Evolutionary conservation across 108 stramenopile genomes (phyloP).

Genomic region (Asterionellopsis glacialis): DNA sequence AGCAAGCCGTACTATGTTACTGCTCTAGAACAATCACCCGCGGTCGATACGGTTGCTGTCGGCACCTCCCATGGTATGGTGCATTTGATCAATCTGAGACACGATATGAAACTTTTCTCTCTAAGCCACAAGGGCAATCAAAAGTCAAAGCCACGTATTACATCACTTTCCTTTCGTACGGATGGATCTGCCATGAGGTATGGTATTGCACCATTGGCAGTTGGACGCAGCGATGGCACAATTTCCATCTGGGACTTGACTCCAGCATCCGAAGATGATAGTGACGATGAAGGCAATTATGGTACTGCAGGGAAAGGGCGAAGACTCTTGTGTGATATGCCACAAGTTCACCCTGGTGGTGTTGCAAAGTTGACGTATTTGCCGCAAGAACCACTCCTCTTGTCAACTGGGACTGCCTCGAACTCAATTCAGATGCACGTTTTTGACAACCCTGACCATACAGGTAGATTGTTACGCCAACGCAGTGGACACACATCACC

Average conservation of each 20-base stretch:
- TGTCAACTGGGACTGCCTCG: slow-evolving; percentile 64
- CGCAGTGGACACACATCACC: slow-evolving; percentile 77
- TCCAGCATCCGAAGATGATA: slow-evolving; percentile 45
- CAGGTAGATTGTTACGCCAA: slow-evolving; percentile 61
- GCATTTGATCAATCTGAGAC: slow-evolving; percentile 71
- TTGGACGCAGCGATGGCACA: slow-evolving; percentile 69
- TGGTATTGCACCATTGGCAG: slow-evolving; percentile 76
- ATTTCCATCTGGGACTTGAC: slow-evolving; percentile 83
- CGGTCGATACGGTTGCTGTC: slow-evolving; percentile 82
- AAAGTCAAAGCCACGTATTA: slow-evolving; percentile 31
- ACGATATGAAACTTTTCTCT: slow-evolving; percentile 64
- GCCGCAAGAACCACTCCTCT: slow-evolving; percentile 73
- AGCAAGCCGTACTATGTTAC: slow-evolving; percentile 36
- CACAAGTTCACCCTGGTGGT: slow-evolving; percentile 65
- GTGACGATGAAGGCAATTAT: slow-evolving; percentile 18
- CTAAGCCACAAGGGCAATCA: slow-evolving; percentile 40
- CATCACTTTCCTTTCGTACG: slow-evolving; percentile 80
- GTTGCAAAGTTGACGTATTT: slow-evolving; percentile 65
- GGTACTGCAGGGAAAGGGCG: slow-evolving; percentile 25
- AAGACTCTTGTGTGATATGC: slow-evolving; percentile 53
- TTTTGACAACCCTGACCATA: slow-evolving; percentile 84
- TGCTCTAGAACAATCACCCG: slow-evolving; percentile 68
- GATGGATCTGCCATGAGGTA: slow-evolving; percentile 71
- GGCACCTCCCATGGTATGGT: slow-evolving; percentile 62
- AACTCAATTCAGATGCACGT: slow-evolving; percentile 73